Conservation (phyloP, 768 basidiomycete genomes). For the Stropharia rugosoannulata region DNA sequence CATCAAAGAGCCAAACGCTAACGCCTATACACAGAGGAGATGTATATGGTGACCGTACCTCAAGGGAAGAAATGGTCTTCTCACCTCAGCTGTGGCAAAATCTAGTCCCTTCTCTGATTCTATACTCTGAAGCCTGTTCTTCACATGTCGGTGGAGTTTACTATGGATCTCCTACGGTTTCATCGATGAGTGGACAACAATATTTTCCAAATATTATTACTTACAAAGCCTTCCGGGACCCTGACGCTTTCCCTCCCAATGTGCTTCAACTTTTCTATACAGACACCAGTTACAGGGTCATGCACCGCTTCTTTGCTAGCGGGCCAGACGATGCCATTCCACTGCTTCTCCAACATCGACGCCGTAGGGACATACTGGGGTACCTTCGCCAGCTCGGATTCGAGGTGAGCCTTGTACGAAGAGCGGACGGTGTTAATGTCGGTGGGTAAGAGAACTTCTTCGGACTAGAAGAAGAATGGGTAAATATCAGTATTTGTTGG, state of each 20-base stretch:
- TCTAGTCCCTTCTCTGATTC: conserved; percentile 74
- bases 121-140: conserved; percentile 68
- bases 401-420: conserved; percentile 62
- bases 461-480: conserved; percentile 31
- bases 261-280: conserved; percentile 43
- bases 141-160: conserved; percentile 77
- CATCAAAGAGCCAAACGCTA: conserved; percentile 89
- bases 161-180: conserved; percentile 68
- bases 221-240: conserved; percentile 60
- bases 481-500: background rate
- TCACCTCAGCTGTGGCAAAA: conserved; percentile 87
- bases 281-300: conserved; percentile 70
- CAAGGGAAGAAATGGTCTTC: conserved; percentile 6
- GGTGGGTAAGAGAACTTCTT: conserved; percentile 50
- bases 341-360: conserved; percentile 65
- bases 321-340: conserved; percentile 70
- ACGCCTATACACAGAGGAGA: conserved; percentile 47
- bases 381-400: conserved; percentile 53
- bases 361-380: conserved; percentile 47
- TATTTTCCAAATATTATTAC: conserved; percentile 24
- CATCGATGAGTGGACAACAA: conserved; percentile 30
- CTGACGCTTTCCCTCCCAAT: conserved; percentile 72
- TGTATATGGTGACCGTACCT: background rate
- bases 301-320: conserved; percentile 47
- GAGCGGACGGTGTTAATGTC: conserved; percentile 51